Percentiles rank a stretch among this genome's conserved stretches.
Conservation (phyloP, 1,139 yeast species). For the Taphrina communis region DNA sequence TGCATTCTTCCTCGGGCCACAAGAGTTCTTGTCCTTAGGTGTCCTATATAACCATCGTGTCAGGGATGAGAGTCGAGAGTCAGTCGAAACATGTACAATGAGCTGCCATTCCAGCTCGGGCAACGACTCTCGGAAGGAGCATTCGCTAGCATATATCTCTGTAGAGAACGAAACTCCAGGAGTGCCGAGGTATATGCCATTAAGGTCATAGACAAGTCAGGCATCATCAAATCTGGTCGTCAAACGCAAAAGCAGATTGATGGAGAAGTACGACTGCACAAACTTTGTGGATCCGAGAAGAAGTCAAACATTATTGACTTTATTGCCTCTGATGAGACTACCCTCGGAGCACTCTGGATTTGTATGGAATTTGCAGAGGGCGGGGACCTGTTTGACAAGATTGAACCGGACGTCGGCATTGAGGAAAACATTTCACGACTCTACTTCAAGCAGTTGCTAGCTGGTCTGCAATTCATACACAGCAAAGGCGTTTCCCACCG, state of each 20-base stretch:
- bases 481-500: conserved; percentile 79
- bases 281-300: conserved; percentile 56
- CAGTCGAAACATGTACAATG: conserved; percentile 5
- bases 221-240: conserved; percentile 57
- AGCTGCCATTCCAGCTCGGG: conserved; percentile 31
- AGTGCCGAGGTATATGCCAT: conserved; percentile 57
- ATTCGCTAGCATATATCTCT: conserved; percentile 25
- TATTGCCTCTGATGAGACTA: conserved; percentile 57
- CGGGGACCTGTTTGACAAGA: conserved; percentile 74
- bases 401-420: conserved; percentile 71
- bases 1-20: too few relatives aligned
- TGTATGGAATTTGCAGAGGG: conserved; percentile 70
- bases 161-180: conserved; percentile 3
- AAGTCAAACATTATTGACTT: conserved; percentile 66
- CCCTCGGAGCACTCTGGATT: conserved; percentile 55
- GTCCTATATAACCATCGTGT: too few relatives aligned
- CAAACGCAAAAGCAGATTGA: conserved; percentile 57
- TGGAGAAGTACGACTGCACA: conserved; percentile 62
- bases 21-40: too few relatives aligned
- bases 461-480: conserved; percentile 66
- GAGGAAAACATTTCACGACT: conserved; percentile 70
- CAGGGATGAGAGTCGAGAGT: not conserved
- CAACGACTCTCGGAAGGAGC: conserved; percentile 31
- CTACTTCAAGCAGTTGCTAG: conserved; percentile 66
- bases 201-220: conserved; percentile 61